Conservation (phyloP, 805 yeast species). For the Jamesozyma piceae region DNA sequence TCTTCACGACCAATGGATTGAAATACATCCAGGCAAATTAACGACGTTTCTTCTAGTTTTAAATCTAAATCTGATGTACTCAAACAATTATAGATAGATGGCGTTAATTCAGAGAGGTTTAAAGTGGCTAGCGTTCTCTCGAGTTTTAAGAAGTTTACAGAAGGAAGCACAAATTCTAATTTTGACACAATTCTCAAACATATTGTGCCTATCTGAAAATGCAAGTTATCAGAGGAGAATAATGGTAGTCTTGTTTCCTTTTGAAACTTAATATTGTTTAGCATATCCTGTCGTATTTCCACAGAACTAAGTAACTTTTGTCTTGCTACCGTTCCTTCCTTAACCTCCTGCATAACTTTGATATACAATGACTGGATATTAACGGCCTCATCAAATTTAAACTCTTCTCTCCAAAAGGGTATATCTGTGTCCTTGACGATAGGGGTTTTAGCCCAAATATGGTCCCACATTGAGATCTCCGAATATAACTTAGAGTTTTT, state of each 20-base stretch:
- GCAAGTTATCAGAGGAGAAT: slow-evolving; percentile 29
- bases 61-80: slow-evolving; percentile 3
- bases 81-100: slow-evolving; percentile 6
- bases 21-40: slow-evolving; percentile 61
- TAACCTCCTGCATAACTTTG: slow-evolving; percentile 32
- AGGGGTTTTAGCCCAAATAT: slow-evolving; percentile 73
- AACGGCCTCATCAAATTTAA: slow-evolving; percentile 49
- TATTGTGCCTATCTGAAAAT: slow-evolving; percentile 48
- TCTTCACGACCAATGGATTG: slow-evolving; percentile 61
- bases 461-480: slow-evolving; percentile 63
- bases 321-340: slow-evolving; percentile 33
- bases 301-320: slow-evolving; percentile 37
- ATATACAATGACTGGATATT: slow-evolving; percentile 44
- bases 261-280: slow-evolving; percentile 15
- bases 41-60: slow-evolving; percentile 43
- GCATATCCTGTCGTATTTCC: slow-evolving; percentile 25
- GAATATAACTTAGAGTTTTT: slow-evolving; percentile 36
- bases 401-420: slow-evolving; percentile 82
- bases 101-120: slow-evolving; percentile 40
- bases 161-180: slow-evolving; percentile 52
- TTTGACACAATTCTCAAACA: slow-evolving; percentile 41
- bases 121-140: slow-evolving; percentile 51
- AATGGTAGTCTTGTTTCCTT: slow-evolving; percentile 37
- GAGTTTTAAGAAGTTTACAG: slow-evolving; percentile 49
- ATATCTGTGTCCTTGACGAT: slow-evolving; percentile 39